A percentile compares a stretch with the other conserved stretches of the same genome.
Evolutionary conservation across 1,139 yeast genomes (phyloP).

Genomic region (Waltiozyma sp.): DNA sequence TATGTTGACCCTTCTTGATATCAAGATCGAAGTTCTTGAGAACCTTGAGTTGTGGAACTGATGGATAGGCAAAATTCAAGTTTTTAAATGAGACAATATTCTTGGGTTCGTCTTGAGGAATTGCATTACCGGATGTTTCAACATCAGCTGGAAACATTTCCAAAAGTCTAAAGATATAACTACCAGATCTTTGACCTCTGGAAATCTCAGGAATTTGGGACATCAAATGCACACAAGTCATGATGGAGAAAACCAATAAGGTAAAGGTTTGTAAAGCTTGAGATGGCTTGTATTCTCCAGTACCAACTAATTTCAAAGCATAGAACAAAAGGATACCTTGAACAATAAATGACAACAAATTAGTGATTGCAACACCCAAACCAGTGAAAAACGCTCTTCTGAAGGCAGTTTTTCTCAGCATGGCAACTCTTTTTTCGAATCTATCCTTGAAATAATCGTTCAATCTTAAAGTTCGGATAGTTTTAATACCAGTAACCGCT

Average conservation of each 20-base stretch:
- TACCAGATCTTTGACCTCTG: slow-evolving; percentile 66
- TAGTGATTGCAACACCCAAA: slow-evolving; percentile 49
- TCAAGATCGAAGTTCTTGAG: slow-evolving; percentile 31
- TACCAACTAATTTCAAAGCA: slow-evolving; percentile 61
- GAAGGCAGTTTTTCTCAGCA: slow-evolving; percentile 26
- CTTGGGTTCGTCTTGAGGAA: slow-evolving; percentile 10
- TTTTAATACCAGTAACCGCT: slow-evolving; percentile 45
- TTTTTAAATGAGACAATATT: slow-evolving; percentile 29
- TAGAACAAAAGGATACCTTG: slow-evolving; percentile 66
- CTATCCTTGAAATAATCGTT: slow-evolving; percentile 33
- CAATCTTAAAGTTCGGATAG: slow-evolving; percentile 49
- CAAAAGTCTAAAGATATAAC: slow-evolving; percentile 37
- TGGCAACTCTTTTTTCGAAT: slow-evolving; percentile 24
- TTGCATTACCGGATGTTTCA: slow-evolving; percentile 17
- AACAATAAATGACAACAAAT: slow-evolving; percentile 43
- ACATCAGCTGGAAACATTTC: slow-evolving; percentile 24
- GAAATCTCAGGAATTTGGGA: slow-evolving; percentile 65
- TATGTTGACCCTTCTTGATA: slow-evolving; percentile 34
- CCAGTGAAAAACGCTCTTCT: slow-evolving; percentile 42
- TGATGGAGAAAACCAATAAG: slow-evolving; percentile 60
- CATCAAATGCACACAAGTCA: slow-evolving; percentile 49
- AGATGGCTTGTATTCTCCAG: slow-evolving; percentile 39
- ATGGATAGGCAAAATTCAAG: slow-evolving; percentile 40
- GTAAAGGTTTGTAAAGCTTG: slow-evolving; percentile 62
- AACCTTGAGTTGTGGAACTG: slow-evolving; percentile 18